Base-by-base conservation (phyloP, 257 asterid genomes). In the Capsicum rhomboideum region DNA sequence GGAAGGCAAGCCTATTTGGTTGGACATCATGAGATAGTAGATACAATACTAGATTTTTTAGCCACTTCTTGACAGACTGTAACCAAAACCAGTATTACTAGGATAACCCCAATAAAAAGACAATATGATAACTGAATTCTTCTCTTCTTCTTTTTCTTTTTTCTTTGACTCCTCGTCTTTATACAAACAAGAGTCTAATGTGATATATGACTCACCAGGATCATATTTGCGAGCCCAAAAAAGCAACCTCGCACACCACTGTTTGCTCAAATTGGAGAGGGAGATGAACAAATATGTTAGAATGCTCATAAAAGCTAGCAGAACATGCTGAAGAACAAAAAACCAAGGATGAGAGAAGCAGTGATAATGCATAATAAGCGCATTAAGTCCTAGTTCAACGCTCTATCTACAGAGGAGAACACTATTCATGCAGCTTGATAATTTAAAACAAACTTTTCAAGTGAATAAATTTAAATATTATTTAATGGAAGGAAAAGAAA, bases 161-260 rank as follows among this genome's bases (percentile, higher is more conserved):
- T 4, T 10, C 16, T 67, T 67, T 3, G 44, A 67, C 50, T 17
- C 61, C 23, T 55, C n/a, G 28, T 56, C 26, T 69, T 21, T 7
- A 69, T 69, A 66, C 28, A 69, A 37, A 69, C 50, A 68, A 68
- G 50, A 56, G 13, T 56, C 44, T 28, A 26, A 64, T 28, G 72
- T 64, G 72, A 64, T 64, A n/a, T 6, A 29, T 13, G 67, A 91
- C 98, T 93, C 88, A 96, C 99, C 89, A 96, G 91, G 89, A 94
- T 90, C 99, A 94, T 94, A 88, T 96, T 96, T 84, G 98, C 99
- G 84, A 94, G 74, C 79, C 98, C 94, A 85, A 96, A 96, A 88
- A 91, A 87, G 91, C 93, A 90, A 88, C 98, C 95, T 26, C 99
- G 93, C 82, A 93, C 46, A 37, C 99, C 98, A 89, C 99, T 96